Percentiles rank a stretch among this genome's conserved stretches.
These are phyloP conservation scores for Oryza meridionalis DNA, from an alignment of 176 grass and related monocot species.

Conservation along the genomic window DNA sequence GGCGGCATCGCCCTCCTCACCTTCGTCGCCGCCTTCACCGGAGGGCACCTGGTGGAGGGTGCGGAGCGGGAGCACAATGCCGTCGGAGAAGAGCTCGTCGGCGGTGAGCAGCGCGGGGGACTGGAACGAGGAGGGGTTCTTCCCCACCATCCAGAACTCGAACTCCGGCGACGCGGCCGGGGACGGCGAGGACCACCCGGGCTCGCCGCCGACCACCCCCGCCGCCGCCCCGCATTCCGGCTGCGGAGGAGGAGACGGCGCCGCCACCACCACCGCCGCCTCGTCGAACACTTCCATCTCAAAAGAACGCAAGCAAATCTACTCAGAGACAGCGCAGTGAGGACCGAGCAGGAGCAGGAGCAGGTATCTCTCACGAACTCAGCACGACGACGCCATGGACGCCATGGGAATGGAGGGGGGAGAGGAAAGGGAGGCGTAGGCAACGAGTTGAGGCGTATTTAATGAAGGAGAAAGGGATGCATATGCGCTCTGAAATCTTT, in stretches of 20 bases:
- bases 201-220: not conserved
- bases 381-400: not conserved
- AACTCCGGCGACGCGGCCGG: slow-evolving; percentile 78
- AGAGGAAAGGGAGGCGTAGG: slow-evolving; percentile 24
- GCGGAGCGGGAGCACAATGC: slow-evolving; percentile 90
- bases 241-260: not conserved
- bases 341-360: not conserved
- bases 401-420: too few species aligned
- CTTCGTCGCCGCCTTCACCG: not conserved
- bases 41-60: slow-evolving; percentile 28
- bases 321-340: not conserved
- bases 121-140: slow-evolving; percentile 53
- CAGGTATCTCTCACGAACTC: too few species aligned
- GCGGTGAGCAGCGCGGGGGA: slow-evolving; percentile 68
- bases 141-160: slow-evolving; percentile 96
- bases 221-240: slow-evolving; percentile 4
- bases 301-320: too few species aligned
- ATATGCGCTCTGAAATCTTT: slow-evolving; percentile 65
- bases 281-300: slow-evolving; percentile 36
- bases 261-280: not conserved
- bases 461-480: slow-evolving; percentile 39
- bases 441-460: slow-evolving; percentile 47
- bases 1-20: not conserved
- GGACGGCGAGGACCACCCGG: slow-evolving; percentile 49
- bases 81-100: slow-evolving; percentile 97